These are phyloP conservation scores for Ophiostoma populinum DNA, from an alignment of 2,329 filamentous ascomycete species.

Conservation along the genomic window DNA sequence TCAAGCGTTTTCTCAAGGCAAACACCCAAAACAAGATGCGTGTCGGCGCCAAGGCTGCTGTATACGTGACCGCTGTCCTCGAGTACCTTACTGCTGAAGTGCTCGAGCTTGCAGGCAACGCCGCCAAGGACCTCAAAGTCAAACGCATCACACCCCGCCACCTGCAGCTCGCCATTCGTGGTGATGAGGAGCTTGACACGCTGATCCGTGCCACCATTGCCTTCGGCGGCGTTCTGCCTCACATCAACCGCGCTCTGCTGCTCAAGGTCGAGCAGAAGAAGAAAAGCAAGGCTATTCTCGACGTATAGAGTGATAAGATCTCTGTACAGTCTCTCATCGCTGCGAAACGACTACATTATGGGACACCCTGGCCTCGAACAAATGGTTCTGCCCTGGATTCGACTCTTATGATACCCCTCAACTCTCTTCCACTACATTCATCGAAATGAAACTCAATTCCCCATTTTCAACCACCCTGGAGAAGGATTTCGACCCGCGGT, in stretches of 20 bases:
- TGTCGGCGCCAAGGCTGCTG: conserved; percentile 93
- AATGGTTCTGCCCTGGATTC: neutral
- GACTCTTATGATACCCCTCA: conserved; percentile 2
- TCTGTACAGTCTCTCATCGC: neutral
- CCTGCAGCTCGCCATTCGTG: conserved; percentile 91
- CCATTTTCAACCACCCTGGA: no score
- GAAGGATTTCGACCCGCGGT: no score
- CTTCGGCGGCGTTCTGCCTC: conserved; percentile 92
- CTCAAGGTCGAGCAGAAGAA: conserved; percentile 26
- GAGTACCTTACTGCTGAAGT: conserved; percentile 98
- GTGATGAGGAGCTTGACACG: conserved; percentile 95
- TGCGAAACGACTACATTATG: no score
- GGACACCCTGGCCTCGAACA: no score
- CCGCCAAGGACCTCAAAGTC: conserved; percentile 98
- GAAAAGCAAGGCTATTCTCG: conserved; percentile 20
- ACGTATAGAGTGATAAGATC: conserved; percentile 17
- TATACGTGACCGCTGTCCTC: conserved; percentile 94
- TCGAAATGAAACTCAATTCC: no score
- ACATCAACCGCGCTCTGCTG: conserved; percentile 94
- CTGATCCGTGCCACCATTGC: conserved; percentile 95
- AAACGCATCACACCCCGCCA: conserved; percentile 99
- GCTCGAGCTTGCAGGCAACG: conserved; percentile 92
- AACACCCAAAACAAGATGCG: conserved; percentile 99
- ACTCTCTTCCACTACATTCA: neutral
- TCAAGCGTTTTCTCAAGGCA: conserved; percentile 98